Evolutionary conservation across 2,329 filamentous ascomycete species (phyloP), one percentile per base, ranked within the genome.

Genomic region (Arthrobotrys iridis): DNA sequence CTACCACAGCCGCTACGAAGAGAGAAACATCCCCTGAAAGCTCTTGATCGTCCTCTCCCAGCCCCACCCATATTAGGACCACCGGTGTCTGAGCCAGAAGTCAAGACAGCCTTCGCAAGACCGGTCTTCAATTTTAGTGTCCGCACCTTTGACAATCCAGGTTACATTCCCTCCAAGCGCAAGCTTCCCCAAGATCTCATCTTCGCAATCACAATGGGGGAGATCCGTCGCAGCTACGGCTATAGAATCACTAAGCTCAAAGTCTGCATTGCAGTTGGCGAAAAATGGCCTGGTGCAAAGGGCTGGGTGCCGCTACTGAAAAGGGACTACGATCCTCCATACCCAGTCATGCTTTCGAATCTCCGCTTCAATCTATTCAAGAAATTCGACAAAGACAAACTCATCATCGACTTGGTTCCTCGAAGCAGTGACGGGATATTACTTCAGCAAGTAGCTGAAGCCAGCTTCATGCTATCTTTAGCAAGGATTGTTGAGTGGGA

Each of bases 341-440:
- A 33, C 20, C 45, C 45, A 8, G 28, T 15, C 35, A 59, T 59
- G 55, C 22, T 59, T 18, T 13, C 6, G 7, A 59, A 59, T 28
- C 22, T 59, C n/a, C 11, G 55, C 24, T 59, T 59, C 22, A 59
- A 59, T 43, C 26, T 59, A 40, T 43, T 59, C 37, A 43, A 15
- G 18, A 26, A n/a, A 13, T 28, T 59, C 22, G 13, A 43, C 2
- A 20, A 59, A 33, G 55, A n/a, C 11, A 15, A 24, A 26, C 41
- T 59, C 15, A 28, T 35, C 8, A 59, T 59, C n/a, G 37, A 43
- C 13, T 18, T 59, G 20, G 55, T 59, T 22, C 55, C 55, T 24
- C 22, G 55, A 43, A 18, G 15, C 15, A 59, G 18, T 13, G 15
- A 59, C n/a, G 55, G 55, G n/a, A 24, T 59, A 26, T 18, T 18